Percentiles rank a stretch among this genome's conserved stretches.
These are phyloP conservation scores for Amborella trichopoda DNA, from an alignment of 164 flowering plant species.

Conservation along the genomic window DNA sequence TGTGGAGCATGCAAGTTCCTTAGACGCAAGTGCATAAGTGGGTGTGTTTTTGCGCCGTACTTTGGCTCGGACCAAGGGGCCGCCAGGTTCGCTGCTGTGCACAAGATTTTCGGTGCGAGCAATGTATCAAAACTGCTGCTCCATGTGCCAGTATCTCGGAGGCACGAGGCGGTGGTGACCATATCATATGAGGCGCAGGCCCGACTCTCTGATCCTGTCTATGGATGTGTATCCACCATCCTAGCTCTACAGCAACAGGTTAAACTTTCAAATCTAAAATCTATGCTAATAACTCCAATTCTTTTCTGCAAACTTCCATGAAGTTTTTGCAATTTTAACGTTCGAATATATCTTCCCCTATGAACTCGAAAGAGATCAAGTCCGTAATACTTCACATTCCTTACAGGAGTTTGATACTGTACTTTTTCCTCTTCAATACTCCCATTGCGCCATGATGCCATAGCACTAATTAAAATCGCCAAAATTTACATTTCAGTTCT, in stretches of 20 bases:
- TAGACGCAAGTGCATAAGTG: slow-evolving; percentile 71
- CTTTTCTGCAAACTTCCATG: too few relatives aligned
- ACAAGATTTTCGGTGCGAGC: slow-evolving; percentile 90
- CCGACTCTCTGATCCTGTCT: slow-evolving; percentile 80
- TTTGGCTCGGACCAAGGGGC: slow-evolving; percentile 89
- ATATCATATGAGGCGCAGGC: slow-evolving; percentile 87
- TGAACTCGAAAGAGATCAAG: too few relatives aligned
- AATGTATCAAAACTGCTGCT: slow-evolving; percentile 23
- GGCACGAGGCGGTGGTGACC: slow-evolving; percentile 81
- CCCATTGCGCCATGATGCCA: too few relatives aligned
- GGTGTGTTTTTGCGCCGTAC: slow-evolving; percentile 82
- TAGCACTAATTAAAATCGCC: too few relatives aligned
- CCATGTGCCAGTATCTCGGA: slow-evolving; percentile 55
- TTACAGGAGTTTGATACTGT: too few relatives aligned
- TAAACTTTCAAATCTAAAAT: too few relatives aligned
- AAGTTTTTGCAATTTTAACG: too few relatives aligned
- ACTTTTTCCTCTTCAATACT: too few relatives aligned
- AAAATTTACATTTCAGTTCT: too few relatives aligned
- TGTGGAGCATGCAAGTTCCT: slow-evolving; percentile 96
- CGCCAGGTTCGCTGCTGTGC: slow-evolving; percentile 79
- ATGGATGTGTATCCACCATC: slow-evolving; percentile 90
- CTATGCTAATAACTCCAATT: too few relatives aligned
- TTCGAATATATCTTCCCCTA: too few relatives aligned
- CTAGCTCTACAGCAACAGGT: slow-evolving; percentile 91
- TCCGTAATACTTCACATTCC: too few relatives aligned